Evolutionary conservation across 805 yeast species (phyloP).

Genomic region (Candida nemodendra): DNA sequence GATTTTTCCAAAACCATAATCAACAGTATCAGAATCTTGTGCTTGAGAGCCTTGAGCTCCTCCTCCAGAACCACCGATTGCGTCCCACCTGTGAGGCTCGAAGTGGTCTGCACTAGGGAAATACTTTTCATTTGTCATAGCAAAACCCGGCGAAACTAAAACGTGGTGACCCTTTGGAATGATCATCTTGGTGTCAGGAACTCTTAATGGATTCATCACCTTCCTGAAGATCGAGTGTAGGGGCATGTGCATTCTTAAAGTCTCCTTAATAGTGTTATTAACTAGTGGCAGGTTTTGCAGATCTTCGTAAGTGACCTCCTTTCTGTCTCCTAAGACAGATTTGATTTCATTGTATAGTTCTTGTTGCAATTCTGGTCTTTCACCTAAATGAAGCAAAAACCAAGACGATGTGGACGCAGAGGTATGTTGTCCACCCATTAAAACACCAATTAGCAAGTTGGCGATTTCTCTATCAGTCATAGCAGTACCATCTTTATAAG

Average conservation of each 20-base stretch:
- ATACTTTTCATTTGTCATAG: conserved; percentile 71
- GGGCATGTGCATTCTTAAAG: conserved; percentile 94
- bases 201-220: conserved; percentile 73
- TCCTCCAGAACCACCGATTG: conserved; percentile 27
- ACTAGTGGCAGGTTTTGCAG: conserved; percentile 78
- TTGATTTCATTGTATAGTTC: conserved; percentile 74
- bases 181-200: conserved; percentile 74
- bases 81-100: conserved; percentile 88
- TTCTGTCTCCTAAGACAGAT: conserved; percentile 53
- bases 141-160: conserved; percentile 90
- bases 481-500: conserved; percentile 88
- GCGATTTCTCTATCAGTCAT: conserved; percentile 97
- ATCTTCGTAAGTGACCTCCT: conserved; percentile 74
- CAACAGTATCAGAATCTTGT: conserved; percentile 49
- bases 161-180: conserved; percentile 91
- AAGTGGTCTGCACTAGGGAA: conserved; percentile 74
- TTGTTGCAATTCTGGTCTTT: conserved; percentile 80
- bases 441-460: conserved; percentile 86
- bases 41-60: conserved; percentile 25
- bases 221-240: conserved; percentile 93
- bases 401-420: conserved; percentile 95
- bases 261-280: conserved; percentile 85
- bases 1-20: conserved; percentile 95
- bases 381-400: conserved; percentile 89
- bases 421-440: conserved; percentile 99